These are phyloP conservation scores for Hymenoscyphus linearis DNA, from an alignment of 2,329 filamentous ascomycete species.

Conservation along the genomic window DNA sequence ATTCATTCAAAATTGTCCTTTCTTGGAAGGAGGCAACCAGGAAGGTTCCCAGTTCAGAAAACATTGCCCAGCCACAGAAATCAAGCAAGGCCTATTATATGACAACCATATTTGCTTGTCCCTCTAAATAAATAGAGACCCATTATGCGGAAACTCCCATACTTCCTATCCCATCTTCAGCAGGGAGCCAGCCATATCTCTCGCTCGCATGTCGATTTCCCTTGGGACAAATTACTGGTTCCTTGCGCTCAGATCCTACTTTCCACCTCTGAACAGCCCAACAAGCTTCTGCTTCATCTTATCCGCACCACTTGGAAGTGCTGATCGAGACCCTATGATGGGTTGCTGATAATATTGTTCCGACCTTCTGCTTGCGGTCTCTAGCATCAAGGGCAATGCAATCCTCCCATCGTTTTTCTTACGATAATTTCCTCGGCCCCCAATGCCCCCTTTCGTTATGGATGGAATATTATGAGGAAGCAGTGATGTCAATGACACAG, in stretches of 20 bases:
- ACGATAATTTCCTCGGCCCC: slow-evolving; percentile 2
- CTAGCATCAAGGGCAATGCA: background rate
- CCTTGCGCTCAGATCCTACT: background rate
- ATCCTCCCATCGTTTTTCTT: background rate
- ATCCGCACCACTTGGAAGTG: slow-evolving; percentile 5
- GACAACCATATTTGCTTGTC: no score
- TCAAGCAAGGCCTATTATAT: no score
- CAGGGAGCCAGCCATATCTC: no score
- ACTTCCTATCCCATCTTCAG: no score
- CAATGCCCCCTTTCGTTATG: slow-evolving; percentile 1
- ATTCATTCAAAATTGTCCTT: no score
- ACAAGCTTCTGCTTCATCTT: slow-evolving; percentile 7
- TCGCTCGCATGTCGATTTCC: no score
- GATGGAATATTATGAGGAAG: background rate
- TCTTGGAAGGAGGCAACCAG: no score
- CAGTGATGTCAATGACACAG: background rate
- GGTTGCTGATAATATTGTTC: background rate
- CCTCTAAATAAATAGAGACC: no score
- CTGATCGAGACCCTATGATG: background rate
- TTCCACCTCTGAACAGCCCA: slow-evolving; percentile 3
- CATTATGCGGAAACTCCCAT: no score
- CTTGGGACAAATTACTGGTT: no score
- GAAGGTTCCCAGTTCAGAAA: no score
- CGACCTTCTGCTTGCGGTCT: slow-evolving; percentile 1
- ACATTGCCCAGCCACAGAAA: no score